phyloP scores from a whole-genome alignment of 2,329 filamentous ascomycete genomes.

The Colletotrichum somersetense region DNA sequence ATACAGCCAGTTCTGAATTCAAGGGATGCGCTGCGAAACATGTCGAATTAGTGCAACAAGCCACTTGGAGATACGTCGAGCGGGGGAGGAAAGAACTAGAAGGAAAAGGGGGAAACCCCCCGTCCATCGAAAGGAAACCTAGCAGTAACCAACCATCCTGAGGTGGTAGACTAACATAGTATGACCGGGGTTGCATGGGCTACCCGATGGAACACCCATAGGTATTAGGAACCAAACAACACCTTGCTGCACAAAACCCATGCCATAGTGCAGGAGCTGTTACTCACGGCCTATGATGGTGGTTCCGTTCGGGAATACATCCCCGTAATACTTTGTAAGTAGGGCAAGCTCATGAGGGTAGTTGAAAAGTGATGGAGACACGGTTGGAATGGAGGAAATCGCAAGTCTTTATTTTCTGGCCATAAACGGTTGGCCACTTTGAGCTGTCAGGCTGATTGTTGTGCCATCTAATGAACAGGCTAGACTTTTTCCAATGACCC shows the following conservation, averaged over 20 bases:
- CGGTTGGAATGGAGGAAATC: neutral
- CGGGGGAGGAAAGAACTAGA: neutral
- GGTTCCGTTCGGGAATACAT: neutral
- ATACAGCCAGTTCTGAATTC: neutral
- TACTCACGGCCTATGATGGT: neutral
- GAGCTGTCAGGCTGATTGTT: slow-evolving; percentile 31
- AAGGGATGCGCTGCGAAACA: neutral
- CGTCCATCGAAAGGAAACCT: neutral
- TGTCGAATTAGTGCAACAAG: neutral
- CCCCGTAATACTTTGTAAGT: neutral
- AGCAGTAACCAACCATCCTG: neutral
- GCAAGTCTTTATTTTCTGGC: neutral
- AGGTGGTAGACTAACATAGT: neutral
- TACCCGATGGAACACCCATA: neutral
- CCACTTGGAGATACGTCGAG: neutral
- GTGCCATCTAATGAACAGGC: slow-evolving; percentile 9
- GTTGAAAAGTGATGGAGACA: neutral
- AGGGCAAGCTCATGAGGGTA: neutral
- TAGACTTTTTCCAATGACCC: neutral
- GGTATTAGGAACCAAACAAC: neutral
- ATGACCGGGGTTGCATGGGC: neutral
- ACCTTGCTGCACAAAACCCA: neutral
- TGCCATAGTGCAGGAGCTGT: neutral
- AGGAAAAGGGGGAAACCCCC: too few relatives aligned
- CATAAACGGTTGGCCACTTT: neutral